Percentiles rank a stretch among this genome's conserved stretches.
Evolutionary conservation across 106 monocot species (phyloP).

Genomic region (Dioscorea zingiberensis): DNA sequence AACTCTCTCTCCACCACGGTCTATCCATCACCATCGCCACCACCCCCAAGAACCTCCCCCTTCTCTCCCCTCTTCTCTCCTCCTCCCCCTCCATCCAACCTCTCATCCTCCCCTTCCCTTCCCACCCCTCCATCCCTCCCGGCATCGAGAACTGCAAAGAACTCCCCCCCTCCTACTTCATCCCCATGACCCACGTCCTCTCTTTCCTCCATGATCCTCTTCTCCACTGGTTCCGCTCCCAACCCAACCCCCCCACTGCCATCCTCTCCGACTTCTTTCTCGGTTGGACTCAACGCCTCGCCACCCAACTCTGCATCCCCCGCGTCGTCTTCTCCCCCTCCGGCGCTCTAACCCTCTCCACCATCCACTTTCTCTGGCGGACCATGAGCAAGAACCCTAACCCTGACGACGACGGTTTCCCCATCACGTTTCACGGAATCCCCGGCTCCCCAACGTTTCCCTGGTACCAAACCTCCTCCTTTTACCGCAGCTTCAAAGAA

Average conservation of each 20-base stretch:
- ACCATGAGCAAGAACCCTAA: slow-evolving; percentile 2
- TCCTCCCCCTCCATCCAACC: slow-evolving; percentile 17
- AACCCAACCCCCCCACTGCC: slow-evolving; percentile 12
- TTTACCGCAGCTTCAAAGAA: slow-evolving; percentile 24
- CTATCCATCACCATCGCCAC: slow-evolving; percentile 32
- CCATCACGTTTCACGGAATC: slow-evolving; percentile 20
- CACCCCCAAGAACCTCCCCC: slow-evolving; percentile 34
- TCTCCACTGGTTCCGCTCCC: slow-evolving; percentile 34
- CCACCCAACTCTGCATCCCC: slow-evolving; percentile 36
- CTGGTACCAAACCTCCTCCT: slow-evolving; percentile 26
- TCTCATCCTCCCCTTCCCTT: slow-evolving; percentile 41
- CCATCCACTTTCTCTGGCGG: slow-evolving; percentile 19
- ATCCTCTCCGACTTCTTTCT: slow-evolving; percentile 54
- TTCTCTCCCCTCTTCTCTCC: slow-evolving; percentile 36
- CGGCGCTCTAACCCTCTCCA: slow-evolving; percentile 18
- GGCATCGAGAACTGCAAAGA: slow-evolving; percentile 45
- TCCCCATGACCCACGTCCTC: slow-evolving; percentile 22
- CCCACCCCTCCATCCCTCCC: slow-evolving; percentile 31
- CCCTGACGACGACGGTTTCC: background rate
- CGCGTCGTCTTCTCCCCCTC: slow-evolving; percentile 31
- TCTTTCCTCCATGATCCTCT: slow-evolving; percentile 35
- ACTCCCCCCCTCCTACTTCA: slow-evolving; percentile 6
- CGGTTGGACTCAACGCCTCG: slow-evolving; percentile 41
- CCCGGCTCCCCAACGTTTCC: slow-evolving; percentile 23
- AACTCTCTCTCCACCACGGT: slow-evolving; percentile 20